Conservation (phyloP, 441 rosid species). For the Theobroma grandiflorum region DNA sequence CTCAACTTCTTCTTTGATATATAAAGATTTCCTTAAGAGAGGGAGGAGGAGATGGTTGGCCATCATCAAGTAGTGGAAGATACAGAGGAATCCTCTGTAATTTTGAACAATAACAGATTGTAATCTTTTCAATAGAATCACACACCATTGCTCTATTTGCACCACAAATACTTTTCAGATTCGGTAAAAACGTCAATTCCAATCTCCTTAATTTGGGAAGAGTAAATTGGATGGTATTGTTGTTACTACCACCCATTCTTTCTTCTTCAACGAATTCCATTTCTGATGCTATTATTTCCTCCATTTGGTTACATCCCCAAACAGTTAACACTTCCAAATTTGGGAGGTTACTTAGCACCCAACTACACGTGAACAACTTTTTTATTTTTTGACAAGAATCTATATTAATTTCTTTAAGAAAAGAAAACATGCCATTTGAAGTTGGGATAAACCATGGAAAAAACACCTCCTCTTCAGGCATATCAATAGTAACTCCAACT, state of each 20-base stretch:
- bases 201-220: constrained; percentile 25
- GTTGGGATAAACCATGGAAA: too few species aligned
- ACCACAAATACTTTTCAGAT: constrained; percentile 30
- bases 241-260: not conserved
- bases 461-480: not conserved
- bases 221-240: not conserved
- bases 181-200: not conserved
- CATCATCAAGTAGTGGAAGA: not conserved
- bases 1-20: not conserved
- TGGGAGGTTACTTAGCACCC: not conserved
- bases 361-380: constrained; percentile 20
- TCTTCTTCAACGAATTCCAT: not conserved
- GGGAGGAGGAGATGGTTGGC: too few species aligned
- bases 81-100: not conserved
- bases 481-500: not conserved
- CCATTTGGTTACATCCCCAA: not conserved
- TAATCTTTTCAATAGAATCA: constrained; percentile 1
- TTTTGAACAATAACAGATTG: fast-evolving
- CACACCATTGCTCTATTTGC: constrained; percentile 10
- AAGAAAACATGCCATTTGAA: too few species aligned
- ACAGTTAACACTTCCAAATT: constrained; percentile 26
- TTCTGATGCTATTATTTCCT: constrained; percentile 30
- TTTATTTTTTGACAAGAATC: not conserved
- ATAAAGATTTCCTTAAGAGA: not conserved
- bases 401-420: too few species aligned